These are phyloP conservation scores for Pseudogymnoascus sp. DNA, from an alignment of 2,329 filamentous ascomycete genomes.

Conservation along the genomic window DNA sequence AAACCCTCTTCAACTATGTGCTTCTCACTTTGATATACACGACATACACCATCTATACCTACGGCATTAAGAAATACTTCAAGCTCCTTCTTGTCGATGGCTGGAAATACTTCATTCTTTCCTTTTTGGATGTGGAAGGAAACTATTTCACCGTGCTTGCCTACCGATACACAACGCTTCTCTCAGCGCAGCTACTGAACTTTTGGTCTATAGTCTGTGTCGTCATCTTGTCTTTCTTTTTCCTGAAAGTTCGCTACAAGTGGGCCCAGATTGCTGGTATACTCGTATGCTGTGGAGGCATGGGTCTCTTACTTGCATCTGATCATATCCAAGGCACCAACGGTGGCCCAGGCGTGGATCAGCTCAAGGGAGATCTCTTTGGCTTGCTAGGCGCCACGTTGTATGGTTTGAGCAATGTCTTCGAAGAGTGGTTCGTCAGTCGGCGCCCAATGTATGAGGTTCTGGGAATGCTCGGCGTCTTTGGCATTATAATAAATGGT, in stretches of 20 bases:
- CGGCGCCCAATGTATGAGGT: constrained; percentile 88
- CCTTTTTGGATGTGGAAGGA: constrained; percentile 89
- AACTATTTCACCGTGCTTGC: constrained; percentile 98
- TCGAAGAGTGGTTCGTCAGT: constrained; percentile 89
- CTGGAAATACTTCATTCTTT: constrained; percentile 90
- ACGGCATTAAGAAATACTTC: constrained; percentile 66
- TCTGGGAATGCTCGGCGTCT: constrained; percentile 81
- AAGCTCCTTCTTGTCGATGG: constrained; percentile 61
- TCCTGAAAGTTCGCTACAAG: constrained; percentile 86
- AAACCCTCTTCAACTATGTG: constrained; percentile 91
- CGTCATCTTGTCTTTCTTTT: constrained; percentile 71
- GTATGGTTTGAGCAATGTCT: constrained; percentile 85
- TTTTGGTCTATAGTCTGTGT: constrained; percentile 98
- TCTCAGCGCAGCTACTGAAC: constrained; percentile 92
- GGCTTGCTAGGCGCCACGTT: constrained; percentile 81
- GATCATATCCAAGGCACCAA: constrained; percentile 78
- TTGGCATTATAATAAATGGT: constrained; percentile 85
- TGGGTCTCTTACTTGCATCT: constrained; percentile 74
- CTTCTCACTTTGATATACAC: constrained; percentile 78
- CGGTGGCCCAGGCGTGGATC: constrained; percentile 58
- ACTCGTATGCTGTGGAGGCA: constrained; percentile 82
- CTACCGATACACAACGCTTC: constrained; percentile 84
- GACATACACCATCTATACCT: constrained; percentile 67
- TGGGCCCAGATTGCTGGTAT: constrained; percentile 79
- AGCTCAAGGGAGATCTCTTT: constrained; percentile 88